Base-by-base conservation (phyloP, 2,329 filamentous ascomycete genomes). In the Pochonia chlamydosporia region DNA sequence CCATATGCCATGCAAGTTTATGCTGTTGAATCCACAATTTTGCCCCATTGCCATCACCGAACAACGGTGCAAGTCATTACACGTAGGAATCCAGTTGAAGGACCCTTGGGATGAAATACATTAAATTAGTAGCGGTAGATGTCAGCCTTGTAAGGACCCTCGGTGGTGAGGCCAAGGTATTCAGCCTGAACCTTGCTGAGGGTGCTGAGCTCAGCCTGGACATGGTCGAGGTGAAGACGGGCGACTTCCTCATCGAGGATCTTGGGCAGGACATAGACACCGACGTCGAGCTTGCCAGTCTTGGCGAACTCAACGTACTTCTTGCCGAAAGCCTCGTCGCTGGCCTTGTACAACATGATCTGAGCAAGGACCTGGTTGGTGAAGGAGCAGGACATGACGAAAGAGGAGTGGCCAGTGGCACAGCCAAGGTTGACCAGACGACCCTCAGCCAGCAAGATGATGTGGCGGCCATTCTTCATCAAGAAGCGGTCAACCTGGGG, bases 301-400 rank as follows among this genome's bases (percentile, higher is more conserved):
- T 91, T 89, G 75, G 87, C 89, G 70, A 96, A 99, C 76, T 96
- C 93, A 63, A 91, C 75, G 77, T 96, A 95, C 82, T 96, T 96
- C 75, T 88, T 77, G 73, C 85, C 82, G 71, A 95, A 99, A 49
- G 77, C 85, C 68, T 81, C 81, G 69, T 97, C 91, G 63, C 85
- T 79, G 64, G 84, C 85, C 87, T 97, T 97, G 87, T 75, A 99
- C 65, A 99, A 79, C 79, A 95, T 86, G 77, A 99, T 97, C 81
- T 99, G 93, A 59, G 93, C 93, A 70, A 99, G 89, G 63, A 97
- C 93, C 82, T 99, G 93, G 87, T 99, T 99, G 82, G 91, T 95
- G 87, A 99, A 99, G 56, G 92, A 97, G 87, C 93, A 99, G 63
- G 91, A 96, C 93, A 99, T 97, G 59, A 99, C 93, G 74, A 99